Base-by-base conservation (phyloP, 768 basidiomycete genomes). In the Suillus fuscotomentosus region DNA sequence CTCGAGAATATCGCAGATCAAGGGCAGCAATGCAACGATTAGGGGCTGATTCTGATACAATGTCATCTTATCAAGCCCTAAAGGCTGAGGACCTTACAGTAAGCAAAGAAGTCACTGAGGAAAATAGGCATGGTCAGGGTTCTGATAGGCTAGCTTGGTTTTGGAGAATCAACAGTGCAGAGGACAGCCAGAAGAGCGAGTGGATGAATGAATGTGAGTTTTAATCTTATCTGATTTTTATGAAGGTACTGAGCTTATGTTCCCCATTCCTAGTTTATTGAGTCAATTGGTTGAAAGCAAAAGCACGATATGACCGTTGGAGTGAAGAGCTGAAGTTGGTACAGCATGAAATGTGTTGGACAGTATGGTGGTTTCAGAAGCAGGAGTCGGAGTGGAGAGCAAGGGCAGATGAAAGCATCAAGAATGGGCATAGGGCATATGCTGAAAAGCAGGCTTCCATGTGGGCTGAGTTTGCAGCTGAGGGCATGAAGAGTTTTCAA, bases 271-370 rank as follows among this genome's bases (percentile, higher is more conserved):
- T 7, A 64, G 63, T 64, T 39, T 57, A 60, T 20, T 14, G 36
- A 4, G 47, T 64, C 14, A 64, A 50, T 22, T 64, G 63, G 57
- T 38, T 64, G 36, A 64, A 64, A 38, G 66, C 71, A 8, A 68
- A 65, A 60, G 71, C 70, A 38, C 63, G 54, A 41, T 62, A 60
- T 22, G 22, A 67, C 15, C 15, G 65, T 55, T 72, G 71, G 71
- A 31, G 43, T 3, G 69, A 72, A 39, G 71, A 72, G 45, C 4
- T 68, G 17, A 61, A 38, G 8, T 41, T 68, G 17, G 48, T 70
- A 7, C 45, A 43, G 53, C 57, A 70, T 61, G 69, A 71, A 60
- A 70, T 72, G 67, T 13, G 55, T 7, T 72, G 71, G 71, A 63
- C 65, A 0, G n/a, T 66, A 14, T 6, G 22, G 31, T 72, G 62